A percentile compares a stretch with the other conserved stretches of the same genome.
phyloP scores from a whole-genome alignment of 805 yeast species.

The Candida saitoana region DNA sequence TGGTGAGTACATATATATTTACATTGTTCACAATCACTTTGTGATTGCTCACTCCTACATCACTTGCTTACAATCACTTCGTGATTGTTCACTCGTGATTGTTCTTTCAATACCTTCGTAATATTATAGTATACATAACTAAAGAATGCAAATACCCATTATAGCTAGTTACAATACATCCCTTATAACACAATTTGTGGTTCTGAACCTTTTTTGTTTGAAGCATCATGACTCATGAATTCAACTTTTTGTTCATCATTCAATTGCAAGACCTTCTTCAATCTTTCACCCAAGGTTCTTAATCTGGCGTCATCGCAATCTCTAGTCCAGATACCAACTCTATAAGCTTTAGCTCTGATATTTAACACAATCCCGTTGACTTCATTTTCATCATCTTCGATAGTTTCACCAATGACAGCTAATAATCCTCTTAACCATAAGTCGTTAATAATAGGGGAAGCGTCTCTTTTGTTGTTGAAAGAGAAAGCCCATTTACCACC shows the following conservation, averaged over 20 bases:
- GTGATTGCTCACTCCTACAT: too few relatives aligned
- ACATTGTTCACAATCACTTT: too few relatives aligned
- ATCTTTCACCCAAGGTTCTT: conserved; percentile 75
- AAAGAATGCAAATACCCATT: conserved; percentile 1
- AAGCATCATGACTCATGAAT: conserved; percentile 65
- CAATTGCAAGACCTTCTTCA: conserved; percentile 80
- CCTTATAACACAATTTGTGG: conserved; percentile 30
- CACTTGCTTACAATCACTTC: too few relatives aligned
- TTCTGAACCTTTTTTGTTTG: conserved; percentile 37
- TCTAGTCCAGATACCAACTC: conserved; percentile 92
- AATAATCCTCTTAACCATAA: conserved; percentile 88
- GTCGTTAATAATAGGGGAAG: conserved; percentile 66
- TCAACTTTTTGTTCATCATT: conserved; percentile 73
- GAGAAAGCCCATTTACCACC: conserved; percentile 90
- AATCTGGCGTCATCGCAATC: conserved; percentile 62
- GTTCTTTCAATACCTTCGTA: background rate
- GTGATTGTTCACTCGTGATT: background rate
- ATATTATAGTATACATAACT: background rate
- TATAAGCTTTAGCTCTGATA: conserved; percentile 75
- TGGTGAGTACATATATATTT: too few relatives aligned
- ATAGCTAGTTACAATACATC: background rate
- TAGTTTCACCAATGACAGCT: conserved; percentile 91
- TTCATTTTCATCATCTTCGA: conserved; percentile 77
- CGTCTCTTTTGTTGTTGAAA: conserved; percentile 64
- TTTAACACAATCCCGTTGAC: conserved; percentile 93